Conservation (phyloP, 1,284 basidiomycete genomes). For the Trichosporon sp. region DNA sequence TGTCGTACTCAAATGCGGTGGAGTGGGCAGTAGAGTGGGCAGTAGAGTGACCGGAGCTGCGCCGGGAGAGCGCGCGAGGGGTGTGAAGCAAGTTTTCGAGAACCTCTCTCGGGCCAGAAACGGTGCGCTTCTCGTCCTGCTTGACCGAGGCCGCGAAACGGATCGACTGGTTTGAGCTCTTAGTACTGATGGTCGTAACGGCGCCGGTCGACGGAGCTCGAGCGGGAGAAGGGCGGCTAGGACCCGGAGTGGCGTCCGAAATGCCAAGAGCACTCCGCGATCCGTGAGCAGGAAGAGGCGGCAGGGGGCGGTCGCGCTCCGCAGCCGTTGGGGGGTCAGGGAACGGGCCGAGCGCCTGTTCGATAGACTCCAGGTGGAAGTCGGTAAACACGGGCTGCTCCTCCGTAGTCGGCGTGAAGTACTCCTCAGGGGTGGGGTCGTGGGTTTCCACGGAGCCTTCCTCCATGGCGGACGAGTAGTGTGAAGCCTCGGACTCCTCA, state of each 20-base stretch:
- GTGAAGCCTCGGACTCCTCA: slow-evolving; percentile 13
- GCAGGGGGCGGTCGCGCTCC: not conserved
- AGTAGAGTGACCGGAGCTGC: not conserved
- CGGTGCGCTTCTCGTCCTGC: not conserved
- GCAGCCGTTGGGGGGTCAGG: not conserved
- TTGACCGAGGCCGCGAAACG: not conserved
- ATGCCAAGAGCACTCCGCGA: not conserved
- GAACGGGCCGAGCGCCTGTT: not conserved
- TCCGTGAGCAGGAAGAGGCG: not conserved
- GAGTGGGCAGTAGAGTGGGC: not conserved
- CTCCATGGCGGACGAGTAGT: slow-evolving; percentile 17
- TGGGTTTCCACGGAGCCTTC: not conserved
- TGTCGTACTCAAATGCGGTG: slow-evolving; percentile 12
- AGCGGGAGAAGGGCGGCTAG: not conserved
- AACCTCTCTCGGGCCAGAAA: not conserved
- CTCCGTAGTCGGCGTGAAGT: not conserved
- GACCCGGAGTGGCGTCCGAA: not conserved
- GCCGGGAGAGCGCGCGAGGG: not conserved
- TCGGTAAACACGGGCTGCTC: not conserved
- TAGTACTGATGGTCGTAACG: not conserved
- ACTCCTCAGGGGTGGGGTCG: not conserved
- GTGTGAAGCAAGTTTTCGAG: slow-evolving; percentile 7
- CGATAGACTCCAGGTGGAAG: not conserved
- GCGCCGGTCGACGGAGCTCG: not conserved
- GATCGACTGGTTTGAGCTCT: slow-evolving; percentile 1